These are phyloP conservation scores for Aspergillus intermedius DNA, from an alignment of 2,329 filamentous ascomycete genomes.

Conservation along the genomic window DNA sequence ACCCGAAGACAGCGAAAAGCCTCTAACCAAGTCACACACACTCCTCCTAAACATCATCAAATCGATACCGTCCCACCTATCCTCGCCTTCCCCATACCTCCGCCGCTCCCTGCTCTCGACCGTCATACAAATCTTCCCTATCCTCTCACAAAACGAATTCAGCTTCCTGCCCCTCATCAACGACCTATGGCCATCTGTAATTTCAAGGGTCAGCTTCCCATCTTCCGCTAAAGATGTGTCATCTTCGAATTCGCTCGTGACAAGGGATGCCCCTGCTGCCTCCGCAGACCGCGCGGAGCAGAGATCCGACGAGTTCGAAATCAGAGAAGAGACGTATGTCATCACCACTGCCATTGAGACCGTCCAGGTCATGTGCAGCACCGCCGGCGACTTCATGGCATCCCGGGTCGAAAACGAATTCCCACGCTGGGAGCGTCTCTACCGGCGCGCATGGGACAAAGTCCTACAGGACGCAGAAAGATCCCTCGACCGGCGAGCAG, in stretches of 20 bases:
- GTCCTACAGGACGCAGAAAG: slow-evolving; percentile 33
- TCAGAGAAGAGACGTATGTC: slow-evolving; percentile 45
- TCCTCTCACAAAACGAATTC: slow-evolving; percentile 70
- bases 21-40: slow-evolving; percentile 67
- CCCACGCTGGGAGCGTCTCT: slow-evolving; percentile 37
- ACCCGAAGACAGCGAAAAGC: slow-evolving; percentile 51
- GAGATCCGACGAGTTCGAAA: slow-evolving; percentile 34
- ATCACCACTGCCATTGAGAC: slow-evolving; percentile 63
- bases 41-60: slow-evolving; percentile 74
- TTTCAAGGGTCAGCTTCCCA: slow-evolving; percentile 30
- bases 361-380: slow-evolving; percentile 60
- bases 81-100: slow-evolving; percentile 72
- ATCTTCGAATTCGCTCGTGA: slow-evolving; percentile 17
- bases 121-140: slow-evolving; percentile 63
- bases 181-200: slow-evolving; percentile 78
- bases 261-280: slow-evolving; percentile 8
- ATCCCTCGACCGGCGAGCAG: slow-evolving; percentile 24
- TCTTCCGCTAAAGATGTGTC: slow-evolving; percentile 53
- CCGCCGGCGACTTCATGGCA: slow-evolving; percentile 74
- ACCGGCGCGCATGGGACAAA: slow-evolving; percentile 32
- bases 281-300: slow-evolving; percentile 48
- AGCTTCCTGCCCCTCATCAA: slow-evolving; percentile 85
- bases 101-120: slow-evolving; percentile 72
- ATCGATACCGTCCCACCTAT: slow-evolving; percentile 84
- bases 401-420: slow-evolving; percentile 68